Evolutionary conservation across 352 stramenopile species (phyloP).

Genomic region (Phytophthora colocasiae): DNA sequence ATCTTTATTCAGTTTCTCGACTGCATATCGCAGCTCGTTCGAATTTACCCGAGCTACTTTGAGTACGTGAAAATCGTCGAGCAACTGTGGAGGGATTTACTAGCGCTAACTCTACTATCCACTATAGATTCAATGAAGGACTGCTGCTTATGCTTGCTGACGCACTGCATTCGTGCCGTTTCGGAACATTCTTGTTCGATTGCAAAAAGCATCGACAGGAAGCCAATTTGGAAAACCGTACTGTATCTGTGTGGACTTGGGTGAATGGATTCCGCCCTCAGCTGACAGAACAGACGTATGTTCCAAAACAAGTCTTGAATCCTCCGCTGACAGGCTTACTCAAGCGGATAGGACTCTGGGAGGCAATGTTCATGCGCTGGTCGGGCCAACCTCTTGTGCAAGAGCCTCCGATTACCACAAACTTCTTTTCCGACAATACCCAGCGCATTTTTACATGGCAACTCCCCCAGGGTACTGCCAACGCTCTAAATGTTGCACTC

Average conservation of each 20-base stretch:
- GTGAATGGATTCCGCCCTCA: constrained; percentile 78
- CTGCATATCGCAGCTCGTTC: constrained; percentile 86
- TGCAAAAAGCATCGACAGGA: constrained; percentile 87
- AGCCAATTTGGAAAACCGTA: constrained; percentile 64
- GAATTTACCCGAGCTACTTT: constrained; percentile 96
- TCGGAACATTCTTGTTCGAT: constrained; percentile 98
- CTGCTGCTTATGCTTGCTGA: constrained; percentile 94
- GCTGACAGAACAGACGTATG: constrained; percentile 64
- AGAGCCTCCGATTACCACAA: constrained; percentile 41
- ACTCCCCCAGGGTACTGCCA: constrained; percentile 57
- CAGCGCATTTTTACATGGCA: constrained; percentile 72
- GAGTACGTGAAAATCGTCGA: constrained; percentile 66
- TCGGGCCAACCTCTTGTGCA: constrained; percentile 67
- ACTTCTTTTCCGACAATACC: constrained; percentile 70
- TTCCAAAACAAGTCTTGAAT: constrained; percentile 59
- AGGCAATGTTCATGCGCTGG: constrained; percentile 80
- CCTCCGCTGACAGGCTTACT: constrained; percentile 66
- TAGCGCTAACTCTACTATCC: constrained; percentile 4
- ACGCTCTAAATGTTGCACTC: constrained; percentile 55
- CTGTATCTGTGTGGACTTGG: constrained; percentile 83
- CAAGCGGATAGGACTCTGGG: constrained; percentile 72
- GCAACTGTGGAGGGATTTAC: background rate
- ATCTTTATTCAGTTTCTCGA: constrained; percentile 91
- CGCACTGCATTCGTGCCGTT: constrained; percentile 97
- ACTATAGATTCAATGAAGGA: constrained; percentile 92